Evolutionary conservation across 257 asterid species (phyloP), one percentile per base, ranked within the genome.

Genomic region (Parsonsia alboflavescens): DNA sequence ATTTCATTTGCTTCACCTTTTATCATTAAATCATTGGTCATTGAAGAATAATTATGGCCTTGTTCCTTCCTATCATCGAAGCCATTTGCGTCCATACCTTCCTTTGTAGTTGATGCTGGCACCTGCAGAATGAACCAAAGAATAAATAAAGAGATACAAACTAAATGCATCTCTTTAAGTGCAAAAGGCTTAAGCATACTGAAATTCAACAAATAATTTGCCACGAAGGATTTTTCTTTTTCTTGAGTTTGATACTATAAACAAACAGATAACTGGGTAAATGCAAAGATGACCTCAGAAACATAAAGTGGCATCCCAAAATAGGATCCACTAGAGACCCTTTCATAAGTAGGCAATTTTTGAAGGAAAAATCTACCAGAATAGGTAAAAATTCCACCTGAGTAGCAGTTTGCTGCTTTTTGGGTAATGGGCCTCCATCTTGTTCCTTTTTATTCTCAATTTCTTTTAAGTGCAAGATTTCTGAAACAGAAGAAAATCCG

Each of bases 401-500:
- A 65, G 45, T 65, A 16, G 46, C 11, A 59, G 58, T 57, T 15
- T 64, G 26, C 36, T 61, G 17, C 50, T 48, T 36, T 28, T 52
- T 72, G 4, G 57, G 19, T 21, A 49, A 24, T 5, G 75, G 33
- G 45, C 50, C 70, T 54, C 64, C 80, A 49, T 41, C 21, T 52
- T 33, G 28, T 22, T 72, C 28, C n/a, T n/a, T n/a, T 3, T 57
- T 45, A 65, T 26, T 62, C 50, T 65, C 39, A 15, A 65, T 10
- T 71, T 77, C 68, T 19, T 71, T 49, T 13, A 77, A 61, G 42
- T 54, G 63, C 28, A 71, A 68, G 67, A 71, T 71, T 39, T 71
- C 80, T 39, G 76, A 77, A 71, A 77, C 80, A 2, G 73, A 77
- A 49, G 76, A 65, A 58, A 36, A 77, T 10, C 76, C 77, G 22